Conservation (phyloP, 1,139 yeast species). For the Eremothecium coryli region DNA sequence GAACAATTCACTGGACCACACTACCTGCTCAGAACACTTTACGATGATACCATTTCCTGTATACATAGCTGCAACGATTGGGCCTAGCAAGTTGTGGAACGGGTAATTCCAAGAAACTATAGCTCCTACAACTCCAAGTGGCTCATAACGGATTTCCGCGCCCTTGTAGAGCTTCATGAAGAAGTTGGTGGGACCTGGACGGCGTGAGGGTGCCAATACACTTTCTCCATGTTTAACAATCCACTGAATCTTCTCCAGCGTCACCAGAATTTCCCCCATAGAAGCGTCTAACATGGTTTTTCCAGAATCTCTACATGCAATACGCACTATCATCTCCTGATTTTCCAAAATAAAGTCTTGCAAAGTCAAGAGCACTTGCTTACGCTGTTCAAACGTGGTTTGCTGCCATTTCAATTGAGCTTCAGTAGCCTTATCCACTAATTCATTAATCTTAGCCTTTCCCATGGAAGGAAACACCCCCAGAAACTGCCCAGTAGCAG, state of each 20-base stretch:
- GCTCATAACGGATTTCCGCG: conserved; percentile 90
- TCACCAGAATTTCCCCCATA: conserved; percentile 91
- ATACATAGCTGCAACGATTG: conserved; percentile 76
- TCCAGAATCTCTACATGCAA: conserved; percentile 94
- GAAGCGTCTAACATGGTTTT: conserved; percentile 93
- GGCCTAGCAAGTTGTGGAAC: conserved; percentile 86
- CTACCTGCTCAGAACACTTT: conserved; percentile 91
- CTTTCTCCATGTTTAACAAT: conserved; percentile 71
- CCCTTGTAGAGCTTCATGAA: conserved; percentile 69
- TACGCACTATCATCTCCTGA: conserved; percentile 79
- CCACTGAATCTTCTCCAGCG: conserved; percentile 89
- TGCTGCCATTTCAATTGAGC: conserved; percentile 54
- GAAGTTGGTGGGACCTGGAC: conserved; percentile 82
- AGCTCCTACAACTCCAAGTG: conserved; percentile 82
- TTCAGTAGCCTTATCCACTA: conserved; percentile 43
- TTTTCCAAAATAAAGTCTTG: conserved; percentile 64
- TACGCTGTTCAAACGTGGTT: conserved; percentile 53
- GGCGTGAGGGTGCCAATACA: conserved; percentile 57
- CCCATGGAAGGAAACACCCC: conserved; percentile 62
- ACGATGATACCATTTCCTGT: conserved; percentile 87
- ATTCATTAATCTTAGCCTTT: conserved; percentile 57
- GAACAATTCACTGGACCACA: conserved; percentile 86
- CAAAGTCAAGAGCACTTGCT: conserved; percentile 62
- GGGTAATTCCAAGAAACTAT: conserved; percentile 97
- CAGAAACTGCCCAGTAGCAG: conserved; percentile 86